phyloP scores from a whole-genome alignment of 1,139 yeast genomes.

The Groenewaldozyma sp. region DNA sequence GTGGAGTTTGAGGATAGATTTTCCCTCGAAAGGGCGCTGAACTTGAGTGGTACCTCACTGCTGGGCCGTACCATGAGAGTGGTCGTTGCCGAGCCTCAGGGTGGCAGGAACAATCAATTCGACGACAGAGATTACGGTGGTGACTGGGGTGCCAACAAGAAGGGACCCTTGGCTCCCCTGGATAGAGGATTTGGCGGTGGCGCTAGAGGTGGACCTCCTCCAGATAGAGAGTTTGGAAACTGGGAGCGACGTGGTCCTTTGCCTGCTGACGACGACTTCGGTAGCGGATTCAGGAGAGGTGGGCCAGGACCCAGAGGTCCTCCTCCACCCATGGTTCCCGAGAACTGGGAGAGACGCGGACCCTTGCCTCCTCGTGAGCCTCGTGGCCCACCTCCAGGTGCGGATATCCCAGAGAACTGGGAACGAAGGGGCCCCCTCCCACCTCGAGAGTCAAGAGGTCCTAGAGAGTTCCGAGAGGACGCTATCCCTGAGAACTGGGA shows the following conservation, averaged over 20 bases:
- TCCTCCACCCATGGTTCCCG: no score
- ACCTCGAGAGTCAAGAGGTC: conserved; percentile 13
- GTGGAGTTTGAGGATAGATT: conserved; percentile 71
- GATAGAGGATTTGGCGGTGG: conserved; percentile 18
- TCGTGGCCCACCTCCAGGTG: conserved; percentile 10
- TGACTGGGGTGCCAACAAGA: conserved; percentile 49
- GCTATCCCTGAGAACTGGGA: conserved; percentile 21
- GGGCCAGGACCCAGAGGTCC: no score
- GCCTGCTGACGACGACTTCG: conserved; percentile 18
- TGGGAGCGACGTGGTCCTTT: conserved; percentile 28
- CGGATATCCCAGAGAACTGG: conserved; percentile 23
- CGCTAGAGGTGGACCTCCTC: conserved; percentile 12
- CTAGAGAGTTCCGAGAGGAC: conserved; percentile 4
- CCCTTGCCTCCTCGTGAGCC: conserved; percentile 9
- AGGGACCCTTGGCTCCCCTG: conserved; percentile 27
- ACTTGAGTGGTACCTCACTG: conserved; percentile 61
- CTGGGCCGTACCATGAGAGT: conserved; percentile 65
- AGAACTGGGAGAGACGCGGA: background rate
- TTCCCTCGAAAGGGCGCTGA: conserved; percentile 60
- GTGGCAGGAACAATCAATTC: conserved; percentile 10
- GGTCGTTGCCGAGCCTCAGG: conserved; percentile 69
- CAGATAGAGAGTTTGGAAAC: conserved; percentile 23
- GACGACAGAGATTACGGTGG: conserved; percentile 43
- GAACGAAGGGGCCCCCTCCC: conserved; percentile 27
- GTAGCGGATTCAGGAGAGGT: conserved; percentile 4